Evolutionary conservation across 345 rosid genomes (phyloP).

Genomic region (Citrus inodora): DNA sequence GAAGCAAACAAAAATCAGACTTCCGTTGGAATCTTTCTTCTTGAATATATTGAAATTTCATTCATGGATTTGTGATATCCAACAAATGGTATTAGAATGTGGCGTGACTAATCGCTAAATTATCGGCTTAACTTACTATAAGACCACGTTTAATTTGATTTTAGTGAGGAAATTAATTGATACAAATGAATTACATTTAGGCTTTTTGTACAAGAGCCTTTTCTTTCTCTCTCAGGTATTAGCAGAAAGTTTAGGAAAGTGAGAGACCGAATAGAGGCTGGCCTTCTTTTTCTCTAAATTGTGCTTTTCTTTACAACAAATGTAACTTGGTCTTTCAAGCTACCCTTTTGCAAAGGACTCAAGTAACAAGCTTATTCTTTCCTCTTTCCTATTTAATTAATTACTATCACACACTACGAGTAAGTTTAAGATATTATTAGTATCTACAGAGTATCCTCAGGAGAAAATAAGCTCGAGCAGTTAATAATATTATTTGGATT

Average conservation of each 20-base stretch:
- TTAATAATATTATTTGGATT: too few species aligned
- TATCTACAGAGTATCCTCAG: too few species aligned
- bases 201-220: constrained; percentile 9
- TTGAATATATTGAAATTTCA: background rate
- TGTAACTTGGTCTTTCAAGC: constrained; percentile 22
- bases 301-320: constrained; percentile 1
- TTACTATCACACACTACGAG: too few species aligned
- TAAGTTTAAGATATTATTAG: too few species aligned
- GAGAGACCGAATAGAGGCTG: constrained; percentile 5
- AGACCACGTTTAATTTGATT: background rate
- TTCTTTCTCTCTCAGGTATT: background rate
- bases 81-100: background rate
- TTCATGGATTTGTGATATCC: background rate
- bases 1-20: constrained; percentile 35
- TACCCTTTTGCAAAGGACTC: constrained; percentile 11
- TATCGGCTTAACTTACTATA: background rate
- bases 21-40: constrained; percentile 2
- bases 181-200: constrained; percentile 11
- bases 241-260: constrained; percentile 25
- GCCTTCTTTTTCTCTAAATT: background rate
- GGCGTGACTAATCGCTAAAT: background rate
- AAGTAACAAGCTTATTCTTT: background rate
- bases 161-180: background rate
- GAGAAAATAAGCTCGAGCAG: too few species aligned
- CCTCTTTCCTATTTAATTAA: background rate